Conservation (phyloP, 2,329 filamentous ascomycete genomes). For the Colletotrichum godetiae region DNA sequence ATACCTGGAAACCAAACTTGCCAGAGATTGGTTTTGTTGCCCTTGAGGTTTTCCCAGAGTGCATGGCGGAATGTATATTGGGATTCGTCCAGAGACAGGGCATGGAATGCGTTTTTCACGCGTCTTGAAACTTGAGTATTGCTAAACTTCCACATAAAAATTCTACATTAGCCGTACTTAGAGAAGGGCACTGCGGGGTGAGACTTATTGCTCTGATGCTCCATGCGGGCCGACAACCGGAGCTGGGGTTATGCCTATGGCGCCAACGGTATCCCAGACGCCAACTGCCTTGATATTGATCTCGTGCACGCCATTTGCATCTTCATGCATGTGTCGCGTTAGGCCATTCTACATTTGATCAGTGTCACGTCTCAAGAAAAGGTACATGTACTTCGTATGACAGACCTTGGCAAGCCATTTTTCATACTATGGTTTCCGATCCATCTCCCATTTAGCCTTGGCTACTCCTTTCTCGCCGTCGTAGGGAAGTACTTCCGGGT, state of each 20-base stretch:
- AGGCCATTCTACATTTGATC: background rate
- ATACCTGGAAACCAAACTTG: conserved; percentile 76
- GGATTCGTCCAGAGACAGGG: conserved; percentile 67
- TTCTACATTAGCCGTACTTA: conserved; percentile 25
- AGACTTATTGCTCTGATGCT: conserved; percentile 55
- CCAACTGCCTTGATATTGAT: conserved; percentile 49
- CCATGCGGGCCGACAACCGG: conserved; percentile 31
- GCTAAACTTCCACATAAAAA: conserved; percentile 56
- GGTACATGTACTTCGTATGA: background rate
- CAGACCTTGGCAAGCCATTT: conserved; percentile 54
- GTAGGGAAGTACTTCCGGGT: conserved; percentile 59
- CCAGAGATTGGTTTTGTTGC: conserved; percentile 55
- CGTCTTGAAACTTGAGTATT: conserved; percentile 63
- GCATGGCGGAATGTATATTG: conserved; percentile 64
- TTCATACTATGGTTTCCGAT: conserved; percentile 48
- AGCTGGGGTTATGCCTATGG: conserved; percentile 53
- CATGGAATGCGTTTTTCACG: conserved; percentile 69
- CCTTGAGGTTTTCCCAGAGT: conserved; percentile 61
- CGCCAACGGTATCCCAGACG: conserved; percentile 56
- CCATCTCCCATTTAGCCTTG: conserved; percentile 22
- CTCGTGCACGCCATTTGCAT: conserved; percentile 46
- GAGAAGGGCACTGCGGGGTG: conserved; percentile 55
- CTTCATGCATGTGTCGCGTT: conserved; percentile 52
- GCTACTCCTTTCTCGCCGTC: conserved; percentile 52
- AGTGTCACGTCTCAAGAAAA: background rate